phyloP scores from a whole-genome alignment of 768 basidiomycete species.

The Candolleomyces aberdarensis region DNA sequence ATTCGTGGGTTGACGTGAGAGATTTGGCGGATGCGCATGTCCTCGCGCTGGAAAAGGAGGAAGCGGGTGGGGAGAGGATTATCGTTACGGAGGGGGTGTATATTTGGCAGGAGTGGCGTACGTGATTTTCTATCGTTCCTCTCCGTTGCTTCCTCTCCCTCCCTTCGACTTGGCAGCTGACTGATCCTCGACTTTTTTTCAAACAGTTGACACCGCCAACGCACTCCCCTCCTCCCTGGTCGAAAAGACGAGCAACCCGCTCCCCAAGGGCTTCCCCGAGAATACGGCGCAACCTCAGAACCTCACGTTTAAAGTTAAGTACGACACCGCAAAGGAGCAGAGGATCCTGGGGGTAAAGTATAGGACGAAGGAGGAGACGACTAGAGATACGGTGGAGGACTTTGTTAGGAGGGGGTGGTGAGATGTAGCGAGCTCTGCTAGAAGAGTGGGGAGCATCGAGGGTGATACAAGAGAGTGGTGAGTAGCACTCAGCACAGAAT shows the following conservation, averaged over 20 bases:
- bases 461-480: too few species aligned
- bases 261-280: constrained; percentile 27
- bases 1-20: constrained; percentile 49
- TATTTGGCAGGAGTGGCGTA: constrained; percentile 36
- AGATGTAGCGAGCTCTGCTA: too few species aligned
- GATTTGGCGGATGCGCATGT: constrained; percentile 58
- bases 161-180: neutral
- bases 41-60: constrained; percentile 45
- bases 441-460: too few species aligned
- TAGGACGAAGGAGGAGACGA: constrained; percentile 34
- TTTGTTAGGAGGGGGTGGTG: constrained; percentile 42
- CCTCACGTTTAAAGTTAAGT: constrained; percentile 22
- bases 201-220: neutral
- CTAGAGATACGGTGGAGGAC: constrained; percentile 39
- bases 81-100: constrained; percentile 39
- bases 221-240: neutral
- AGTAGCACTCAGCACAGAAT: too few species aligned
- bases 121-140: constrained; percentile 1
- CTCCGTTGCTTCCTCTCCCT: neutral
- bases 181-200: neutral
- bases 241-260: constrained; percentile 19
- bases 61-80: constrained; percentile 56
- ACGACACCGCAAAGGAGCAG: constrained; percentile 33
- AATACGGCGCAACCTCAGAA: neutral
- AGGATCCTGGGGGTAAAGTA: constrained; percentile 42